Base-by-base conservation (phyloP, 371 early-diverging fungal genomes). In the Mucor circinelloides region DNA sequence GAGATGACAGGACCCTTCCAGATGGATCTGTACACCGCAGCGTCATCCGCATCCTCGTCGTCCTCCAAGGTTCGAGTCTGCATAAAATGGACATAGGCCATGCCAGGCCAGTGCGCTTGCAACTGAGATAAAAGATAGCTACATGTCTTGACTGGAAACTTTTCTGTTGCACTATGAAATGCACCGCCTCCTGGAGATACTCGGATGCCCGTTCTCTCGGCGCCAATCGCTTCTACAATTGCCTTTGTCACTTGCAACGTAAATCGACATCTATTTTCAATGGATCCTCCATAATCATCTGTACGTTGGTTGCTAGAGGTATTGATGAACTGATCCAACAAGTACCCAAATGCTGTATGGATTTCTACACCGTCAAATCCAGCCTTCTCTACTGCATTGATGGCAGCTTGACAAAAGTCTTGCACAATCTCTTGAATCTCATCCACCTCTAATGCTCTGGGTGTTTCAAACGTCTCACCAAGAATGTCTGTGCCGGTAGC, bases 351-450 rank as follows among this genome's bases (percentile, higher is more conserved):
- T 0, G 89, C 91, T 48, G 70, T 84, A 72, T 93, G 94, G 27
- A 93, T 79, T 61, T 92, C 89, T 5, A 93, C 73, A 30, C 85
- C 89, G 58, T 92, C 89, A 64, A 91, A 91, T 0, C 87, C 90
- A 21, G 84, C 85, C 36, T 59, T 59, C 56, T 69, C 57, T 38
- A 76, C 63, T 31, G 83, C 67, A 52, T 80, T 70, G 30, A 66
- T 17, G 19, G 83, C 81, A 19, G 90, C 85, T 30, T 71, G 58
- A 6, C 64, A 86, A 81, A 91, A 97, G n/a, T 85, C 86, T 23
- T 79, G 58, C 17, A 85, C 75, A 6, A 88, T 63, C 4, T 74
- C 67, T 3, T 77, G 65, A 48, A 97, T 95, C 34, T 93, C 87
- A 12, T 82, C 80, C 1, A 79, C 52, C 3, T 85, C 77, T 48